Base-by-base conservation (phyloP, 495 filamentous ascomycete species). In the Talaromyces liani region DNA sequence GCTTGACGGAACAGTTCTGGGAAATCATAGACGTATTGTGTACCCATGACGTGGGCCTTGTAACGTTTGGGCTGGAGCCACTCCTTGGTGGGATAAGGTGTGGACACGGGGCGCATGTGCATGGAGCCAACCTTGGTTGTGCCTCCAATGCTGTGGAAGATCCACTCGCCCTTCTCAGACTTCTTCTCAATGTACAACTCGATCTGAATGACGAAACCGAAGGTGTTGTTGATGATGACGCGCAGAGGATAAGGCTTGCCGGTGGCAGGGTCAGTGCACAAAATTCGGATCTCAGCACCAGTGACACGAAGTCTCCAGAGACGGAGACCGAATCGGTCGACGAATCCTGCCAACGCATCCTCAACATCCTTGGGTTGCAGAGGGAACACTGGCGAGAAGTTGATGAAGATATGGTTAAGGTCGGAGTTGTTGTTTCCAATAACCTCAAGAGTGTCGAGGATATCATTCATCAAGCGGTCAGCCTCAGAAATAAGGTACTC, bases 371-470 rank as follows among this genome's bases (percentile, higher is more conserved):
- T 75, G 10, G 94, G 92, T 72, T 90, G 80, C 41, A 98, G 84
- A 70, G 92, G 91, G 86, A 98, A 98, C 58, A 97, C 90, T 10
- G 89, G 89, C 0, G 90, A 91, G 81, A 98, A 98, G 84, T 98
- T 97, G 81, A 98, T 92, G 84, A 98, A 98, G 84, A 98, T 96
- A 80, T 98, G 95, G 81, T 98, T 98, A 69, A 98, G 82, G 82
- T 98, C 94, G 55, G 94, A 97, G 82, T 96, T 93, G 84, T 96
- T 98, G 84, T 95, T 96, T 63, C 95, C 95, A 69, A 97, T 93
- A 68, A 98, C 95, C 84, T 98, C 94, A 62, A 98, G 78, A 18
- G 94, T 95, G 75, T 98, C 94, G 56, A 98, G 83, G 72, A 98
- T 98, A 71, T 98, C 94, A 76, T 91, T 97, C 84, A 98, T 92